A percentile compares a stretch with the other conserved stretches of the same genome.
phyloP scores from a whole-genome alignment of 192 early-diverging fungal genomes.

The Linnemannia exigua region DNA sequence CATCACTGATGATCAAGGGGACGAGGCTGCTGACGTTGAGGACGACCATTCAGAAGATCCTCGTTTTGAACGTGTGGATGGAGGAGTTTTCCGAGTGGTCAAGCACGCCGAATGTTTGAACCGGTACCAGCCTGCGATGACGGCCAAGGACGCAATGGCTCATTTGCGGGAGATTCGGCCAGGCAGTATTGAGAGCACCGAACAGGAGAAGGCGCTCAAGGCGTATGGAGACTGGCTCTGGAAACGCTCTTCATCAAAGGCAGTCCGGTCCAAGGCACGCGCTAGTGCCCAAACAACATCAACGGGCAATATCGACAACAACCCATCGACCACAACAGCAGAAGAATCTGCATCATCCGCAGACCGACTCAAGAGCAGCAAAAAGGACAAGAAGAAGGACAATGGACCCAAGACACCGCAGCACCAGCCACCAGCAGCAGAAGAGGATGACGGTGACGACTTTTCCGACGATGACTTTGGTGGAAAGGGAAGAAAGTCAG shows the following conservation, averaged over 20 bases:
- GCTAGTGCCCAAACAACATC: not conserved
- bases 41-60: constrained; percentile 6
- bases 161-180: constrained; percentile 40
- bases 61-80: not conserved
- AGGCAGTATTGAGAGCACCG: constrained; percentile 46
- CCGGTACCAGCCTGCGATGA: constrained; percentile 39
- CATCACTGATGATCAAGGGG: not conserved
- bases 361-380: constrained; percentile 5
- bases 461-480: constrained; percentile 35
- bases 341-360: not conserved
- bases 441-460: not conserved
- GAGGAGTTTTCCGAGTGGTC: constrained; percentile 9
- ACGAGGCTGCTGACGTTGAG: constrained; percentile 10
- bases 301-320: not conserved
- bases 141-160: constrained; percentile 43
- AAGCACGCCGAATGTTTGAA: constrained; percentile 37
- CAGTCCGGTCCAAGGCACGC: constrained; percentile 5
- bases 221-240: constrained; percentile 51
- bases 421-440: not conserved
- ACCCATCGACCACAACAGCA: not conserved
- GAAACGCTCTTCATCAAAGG: constrained; percentile 31
- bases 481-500: constrained; percentile 23
- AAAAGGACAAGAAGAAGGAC: constrained; percentile 33
- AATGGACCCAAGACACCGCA: not conserved
- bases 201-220: constrained; percentile 49